Base-by-base conservation (phyloP, 257 asterid genomes). In the Petrea volubilis region DNA sequence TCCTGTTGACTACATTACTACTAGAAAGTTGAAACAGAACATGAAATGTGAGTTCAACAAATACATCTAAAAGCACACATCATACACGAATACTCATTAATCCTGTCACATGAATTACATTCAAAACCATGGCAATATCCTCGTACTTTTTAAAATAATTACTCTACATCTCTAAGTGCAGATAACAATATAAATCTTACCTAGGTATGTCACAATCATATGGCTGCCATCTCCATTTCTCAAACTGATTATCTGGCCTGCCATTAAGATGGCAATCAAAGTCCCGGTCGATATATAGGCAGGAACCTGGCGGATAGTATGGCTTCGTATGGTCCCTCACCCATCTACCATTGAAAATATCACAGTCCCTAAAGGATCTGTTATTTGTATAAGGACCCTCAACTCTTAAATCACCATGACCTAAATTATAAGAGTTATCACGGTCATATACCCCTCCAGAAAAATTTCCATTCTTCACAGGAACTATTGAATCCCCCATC, bases 201-300 rank as follows among this genome's bases (percentile, higher is more conserved):
- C 93, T 89, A 5, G 97, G 98, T 40, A 91, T 91, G 60, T 89
- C 91, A 76, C 98, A 94, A n/a, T 75, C 88, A 81, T 79, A 67
- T 0, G 98, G 96, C 80, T 84, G 94, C 98, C 98, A 93, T 84
- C 80, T 91, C 98, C 98, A 93, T 57, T 83, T 87, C 75, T 86
- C 73, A 70, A 67, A 93, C 77, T 80, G 85, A 15, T 53, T 75
- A 75, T 93, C 98, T 4, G 91, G 87, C 78, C 98, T 87, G 68
- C 88, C 91, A 34, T 94, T 91, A 21, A 83, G 90, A 56, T 80
- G 88, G 79, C 97, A 94, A 75, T 89, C 93, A 34, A 94, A 94
- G 79, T 91, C 98, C 76, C 74, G 78, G 36, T 91, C 98, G n/a
- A 91, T 80, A 47, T 60, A 81, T 57, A 97, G 97, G 74, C 98